A percentile compares a stretch with the other conserved stretches of the same genome.
Conservation (phyloP, 345 rosid genomes). For the Boechera stricta region DNA sequence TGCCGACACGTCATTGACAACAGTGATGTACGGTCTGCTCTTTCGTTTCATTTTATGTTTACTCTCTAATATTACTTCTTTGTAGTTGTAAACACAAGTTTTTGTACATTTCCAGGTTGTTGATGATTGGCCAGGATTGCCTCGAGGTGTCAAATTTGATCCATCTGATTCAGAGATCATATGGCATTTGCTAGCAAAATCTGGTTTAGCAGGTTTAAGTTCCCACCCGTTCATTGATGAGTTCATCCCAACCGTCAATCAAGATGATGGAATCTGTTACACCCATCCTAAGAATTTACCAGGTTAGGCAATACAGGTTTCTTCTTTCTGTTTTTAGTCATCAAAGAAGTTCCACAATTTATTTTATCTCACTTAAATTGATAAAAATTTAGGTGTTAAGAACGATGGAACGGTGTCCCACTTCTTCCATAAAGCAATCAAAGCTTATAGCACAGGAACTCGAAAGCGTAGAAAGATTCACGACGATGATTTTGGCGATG, state of each 20-base stretch:
- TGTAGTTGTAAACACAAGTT: background rate
- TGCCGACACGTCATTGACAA: constrained; percentile 82
- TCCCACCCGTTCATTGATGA: constrained; percentile 83
- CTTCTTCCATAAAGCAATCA: constrained; percentile 87
- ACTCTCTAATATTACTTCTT: background rate
- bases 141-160: constrained; percentile 92
- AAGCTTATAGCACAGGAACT: constrained; percentile 90
- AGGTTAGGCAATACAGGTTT: constrained; percentile 50
- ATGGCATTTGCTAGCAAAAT: constrained; percentile 84
- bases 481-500: constrained; percentile 78
- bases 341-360: background rate
- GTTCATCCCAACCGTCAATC: constrained; percentile 77
- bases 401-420: constrained; percentile 79
- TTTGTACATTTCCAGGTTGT: constrained; percentile 55
- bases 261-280: constrained; percentile 95
- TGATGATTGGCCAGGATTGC: constrained; percentile 93
- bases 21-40: constrained; percentile 63
- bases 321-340: constrained; percentile 5
- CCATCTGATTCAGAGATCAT: constrained; percentile 94
- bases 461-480: constrained; percentile 92
- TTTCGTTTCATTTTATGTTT: background rate
- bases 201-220: constrained; percentile 50
- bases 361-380: constrained; percentile 4
- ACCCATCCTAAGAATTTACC: constrained; percentile 95
- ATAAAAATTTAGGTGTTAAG: constrained; percentile 60